Conservation (phyloP, 1,284 basidiomycete species). For the Ceratobasidium theobromae region DNA sequence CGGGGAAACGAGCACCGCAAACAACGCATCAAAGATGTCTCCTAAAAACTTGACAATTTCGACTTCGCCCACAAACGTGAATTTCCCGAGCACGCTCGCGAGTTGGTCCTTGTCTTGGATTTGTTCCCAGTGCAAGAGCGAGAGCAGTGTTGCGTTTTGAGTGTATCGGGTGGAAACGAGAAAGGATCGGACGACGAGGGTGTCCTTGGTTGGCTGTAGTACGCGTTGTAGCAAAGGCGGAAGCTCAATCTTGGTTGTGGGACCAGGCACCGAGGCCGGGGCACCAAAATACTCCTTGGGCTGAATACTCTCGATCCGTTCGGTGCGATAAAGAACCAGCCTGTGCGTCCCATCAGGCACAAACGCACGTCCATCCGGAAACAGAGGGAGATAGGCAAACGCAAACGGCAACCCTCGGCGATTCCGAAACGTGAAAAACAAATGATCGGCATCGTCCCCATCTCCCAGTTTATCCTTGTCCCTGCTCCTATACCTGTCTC, state of each 20-base stretch:
- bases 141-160: slow-evolving; percentile 84
- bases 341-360: slow-evolving; percentile 90
- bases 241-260: slow-evolving; percentile 57
- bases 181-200: slow-evolving; percentile 80
- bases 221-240: slow-evolving; percentile 66
- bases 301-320: slow-evolving; percentile 59
- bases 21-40: slow-evolving; percentile 91
- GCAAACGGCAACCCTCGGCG: slow-evolving; percentile 80
- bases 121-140: slow-evolving; percentile 80
- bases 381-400: slow-evolving; percentile 89
- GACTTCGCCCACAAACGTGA: slow-evolving; percentile 89
- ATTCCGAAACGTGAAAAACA: slow-evolving; percentile 93
- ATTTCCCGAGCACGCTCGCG: slow-evolving; percentile 74
- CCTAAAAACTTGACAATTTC: slow-evolving; percentile 95
- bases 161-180: slow-evolving; percentile 92
- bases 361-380: slow-evolving; percentile 75
- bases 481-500: too few species aligned
- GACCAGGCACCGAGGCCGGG: slow-evolving; percentile 60
- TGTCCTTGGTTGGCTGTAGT: slow-evolving; percentile 68
- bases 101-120: slow-evolving; percentile 65
- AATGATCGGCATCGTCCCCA: slow-evolving; percentile 52
- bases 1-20: slow-evolving; percentile 80
- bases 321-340: slow-evolving; percentile 78
- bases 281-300: slow-evolving; percentile 71
- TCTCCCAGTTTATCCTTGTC: too few species aligned